Conservation (phyloP, 1,284 basidiomycete genomes). For the Somion occarium region DNA sequence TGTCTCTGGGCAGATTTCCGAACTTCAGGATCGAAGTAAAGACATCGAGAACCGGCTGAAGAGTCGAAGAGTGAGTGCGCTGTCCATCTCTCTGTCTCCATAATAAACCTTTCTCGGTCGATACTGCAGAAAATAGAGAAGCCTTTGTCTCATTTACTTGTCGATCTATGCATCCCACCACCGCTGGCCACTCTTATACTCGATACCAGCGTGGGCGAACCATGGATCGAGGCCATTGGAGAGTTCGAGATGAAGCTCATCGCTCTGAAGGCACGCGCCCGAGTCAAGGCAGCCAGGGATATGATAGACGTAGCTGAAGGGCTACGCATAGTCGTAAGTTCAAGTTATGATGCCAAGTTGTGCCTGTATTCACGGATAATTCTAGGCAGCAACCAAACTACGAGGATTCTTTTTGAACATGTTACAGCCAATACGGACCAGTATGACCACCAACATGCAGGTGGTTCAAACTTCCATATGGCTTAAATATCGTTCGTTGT, state of each 20-base stretch:
- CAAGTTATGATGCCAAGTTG: too few relatives aligned
- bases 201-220: conserved; percentile 77
- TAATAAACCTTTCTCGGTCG: background rate
- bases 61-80: conserved; percentile 64
- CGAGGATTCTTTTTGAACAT: conserved; percentile 84
- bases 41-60: conserved; percentile 86
- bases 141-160: conserved; percentile 76
- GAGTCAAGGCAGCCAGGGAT: conserved; percentile 84
- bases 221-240: conserved; percentile 78
- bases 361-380: too few relatives aligned
- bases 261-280: conserved; percentile 61
- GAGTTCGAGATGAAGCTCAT: conserved; percentile 79
- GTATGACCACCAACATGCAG: conserved; percentile 90
- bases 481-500: conserved; percentile 82
- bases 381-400: conserved; percentile 84
- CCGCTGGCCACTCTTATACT: conserved; percentile 74
- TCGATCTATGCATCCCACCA: conserved; percentile 82
- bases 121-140: conserved; percentile 76
- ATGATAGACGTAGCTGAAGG: conserved; percentile 81
- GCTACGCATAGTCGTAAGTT: conserved; percentile 74
- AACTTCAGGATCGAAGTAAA: conserved; percentile 86
- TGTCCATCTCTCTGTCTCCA: background rate
- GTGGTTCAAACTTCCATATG: conserved; percentile 88
- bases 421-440: conserved; percentile 77
- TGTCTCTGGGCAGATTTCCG: conserved; percentile 93